A percentile compares a stretch with the other conserved stretches of the same genome.
phyloP scores from a whole-genome alignment of 495 filamentous ascomycete species.

The Clohesyomyces aquaticus region DNA sequence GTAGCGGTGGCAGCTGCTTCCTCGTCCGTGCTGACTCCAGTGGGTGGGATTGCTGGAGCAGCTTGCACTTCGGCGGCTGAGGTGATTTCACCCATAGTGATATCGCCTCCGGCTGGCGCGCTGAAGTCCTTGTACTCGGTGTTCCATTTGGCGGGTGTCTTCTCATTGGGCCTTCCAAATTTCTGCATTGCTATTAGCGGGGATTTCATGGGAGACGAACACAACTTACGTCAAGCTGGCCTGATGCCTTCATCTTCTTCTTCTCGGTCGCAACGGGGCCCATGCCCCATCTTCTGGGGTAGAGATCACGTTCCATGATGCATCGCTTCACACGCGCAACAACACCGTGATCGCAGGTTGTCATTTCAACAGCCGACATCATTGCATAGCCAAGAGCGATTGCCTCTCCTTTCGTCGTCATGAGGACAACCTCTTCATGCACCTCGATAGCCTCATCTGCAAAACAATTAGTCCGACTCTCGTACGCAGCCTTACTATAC shows the following conservation, averaged over 20 bases:
- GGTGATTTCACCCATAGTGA: constrained; percentile 51
- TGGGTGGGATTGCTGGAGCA: constrained; percentile 45
- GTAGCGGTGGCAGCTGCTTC: constrained; percentile 22
- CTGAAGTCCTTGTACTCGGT: constrained; percentile 86
- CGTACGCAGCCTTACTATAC: constrained; percentile 32
- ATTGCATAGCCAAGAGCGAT: constrained; percentile 93
- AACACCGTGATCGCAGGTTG: constrained; percentile 91
- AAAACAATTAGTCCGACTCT: constrained; percentile 14
- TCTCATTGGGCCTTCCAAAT: constrained; percentile 87
- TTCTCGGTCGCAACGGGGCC: constrained; percentile 90
- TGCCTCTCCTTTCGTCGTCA: constrained; percentile 98
- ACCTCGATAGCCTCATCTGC: constrained; percentile 83
- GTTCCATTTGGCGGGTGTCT: constrained; percentile 90
- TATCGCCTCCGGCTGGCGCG: constrained; percentile 43
- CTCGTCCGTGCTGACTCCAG: constrained; percentile 8
- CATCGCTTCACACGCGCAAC: constrained; percentile 97
- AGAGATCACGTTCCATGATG: constrained; percentile 98
- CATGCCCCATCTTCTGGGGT: constrained; percentile 92
- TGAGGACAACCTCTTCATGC: constrained; percentile 90
- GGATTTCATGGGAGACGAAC: constrained; percentile 26
- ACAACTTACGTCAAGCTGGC: constrained; percentile 81
- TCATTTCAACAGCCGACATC: constrained; percentile 92
- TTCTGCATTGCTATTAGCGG: constrained; percentile 56
- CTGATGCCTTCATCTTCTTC: constrained; percentile 98
- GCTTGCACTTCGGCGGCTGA: constrained; percentile 49